Percentiles rank a stretch among this genome's conserved stretches.
These are phyloP conservation scores for Plantago lanceolata DNA, from an alignment of 305 asterid species.

Conservation along the genomic window DNA sequence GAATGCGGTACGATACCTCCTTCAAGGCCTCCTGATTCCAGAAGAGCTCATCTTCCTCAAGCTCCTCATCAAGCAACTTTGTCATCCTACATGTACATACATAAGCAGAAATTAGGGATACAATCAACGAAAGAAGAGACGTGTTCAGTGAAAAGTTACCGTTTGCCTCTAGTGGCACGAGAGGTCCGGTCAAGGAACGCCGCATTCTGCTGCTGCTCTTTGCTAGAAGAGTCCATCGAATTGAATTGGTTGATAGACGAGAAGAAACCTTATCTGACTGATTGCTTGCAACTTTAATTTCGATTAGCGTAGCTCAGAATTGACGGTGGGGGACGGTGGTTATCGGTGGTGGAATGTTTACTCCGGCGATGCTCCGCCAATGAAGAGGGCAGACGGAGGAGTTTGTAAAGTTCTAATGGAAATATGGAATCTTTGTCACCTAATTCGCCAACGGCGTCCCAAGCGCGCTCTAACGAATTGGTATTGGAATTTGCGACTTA, in stretches of 20 bases:
- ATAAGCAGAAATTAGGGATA: neutral
- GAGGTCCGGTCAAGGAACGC: constrained; percentile 58
- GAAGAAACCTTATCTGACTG: too few species aligned
- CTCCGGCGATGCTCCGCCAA: too few species aligned
- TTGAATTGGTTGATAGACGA: neutral
- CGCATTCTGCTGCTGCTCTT: constrained; percentile 36
- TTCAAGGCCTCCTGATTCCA: constrained; percentile 97
- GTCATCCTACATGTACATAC: constrained; percentile 67
- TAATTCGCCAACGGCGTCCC: too few species aligned
- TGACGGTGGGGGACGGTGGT: too few species aligned
- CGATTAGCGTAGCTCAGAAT: too few species aligned
- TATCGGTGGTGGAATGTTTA: too few species aligned
- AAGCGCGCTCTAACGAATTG: too few species aligned
- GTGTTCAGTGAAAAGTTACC: constrained; percentile 30
- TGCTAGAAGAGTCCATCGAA: constrained; percentile 45
- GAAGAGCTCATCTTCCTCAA: constrained; percentile 78
- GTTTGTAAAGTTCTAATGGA: too few species aligned
- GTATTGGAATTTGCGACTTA: too few species aligned
- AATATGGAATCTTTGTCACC: too few species aligned
- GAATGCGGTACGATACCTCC: constrained; percentile 43
- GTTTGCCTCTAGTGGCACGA: constrained; percentile 88
- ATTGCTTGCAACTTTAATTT: too few species aligned
- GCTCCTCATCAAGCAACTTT: constrained; percentile 71
- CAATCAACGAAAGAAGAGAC: constrained; percentile 12
- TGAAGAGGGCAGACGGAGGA: too few species aligned